These are phyloP conservation scores for Volutella citrinella DNA, from an alignment of 2,329 filamentous ascomycete species.

Conservation along the genomic window DNA sequence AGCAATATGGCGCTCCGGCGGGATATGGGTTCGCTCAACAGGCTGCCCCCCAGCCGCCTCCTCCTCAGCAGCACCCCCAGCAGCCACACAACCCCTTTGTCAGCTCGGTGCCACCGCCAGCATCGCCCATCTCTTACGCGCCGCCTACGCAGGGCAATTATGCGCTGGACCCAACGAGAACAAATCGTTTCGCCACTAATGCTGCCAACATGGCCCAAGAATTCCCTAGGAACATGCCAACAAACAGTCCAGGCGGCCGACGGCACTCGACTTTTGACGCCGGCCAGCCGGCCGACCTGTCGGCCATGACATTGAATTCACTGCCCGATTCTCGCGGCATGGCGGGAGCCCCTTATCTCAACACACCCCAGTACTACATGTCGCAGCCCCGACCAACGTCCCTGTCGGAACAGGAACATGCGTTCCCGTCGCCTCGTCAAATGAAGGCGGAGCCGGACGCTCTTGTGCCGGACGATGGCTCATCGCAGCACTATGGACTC, in stretches of 20 bases:
- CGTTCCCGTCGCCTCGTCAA: slow-evolving; percentile 16
- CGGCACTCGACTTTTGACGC: slow-evolving; percentile 19
- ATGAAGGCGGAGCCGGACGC: slow-evolving; percentile 16
- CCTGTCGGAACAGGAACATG: slow-evolving; percentile 11
- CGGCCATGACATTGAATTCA: slow-evolving; percentile 7
- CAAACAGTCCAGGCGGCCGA: slow-evolving; percentile 11
- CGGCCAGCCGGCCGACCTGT: slow-evolving; percentile 13
- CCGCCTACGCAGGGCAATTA: slow-evolving; percentile 18
- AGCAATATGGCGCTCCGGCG: slow-evolving; percentile 3
- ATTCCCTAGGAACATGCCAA: slow-evolving; percentile 21
- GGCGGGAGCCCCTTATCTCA: slow-evolving; percentile 7
- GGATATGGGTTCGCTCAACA: slow-evolving; percentile 12
- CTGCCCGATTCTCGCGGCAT: slow-evolving; percentile 10
- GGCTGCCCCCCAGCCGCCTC: slow-evolving; percentile 2
- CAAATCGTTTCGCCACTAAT: slow-evolving; percentile 10
- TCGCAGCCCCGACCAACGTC: slow-evolving; percentile 11
- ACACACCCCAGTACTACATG: slow-evolving; percentile 16
- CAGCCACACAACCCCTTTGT: slow-evolving; percentile 8
- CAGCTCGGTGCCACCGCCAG: slow-evolving; percentile 12
- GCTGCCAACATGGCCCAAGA: slow-evolving; percentile 12
- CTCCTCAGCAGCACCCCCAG: slow-evolving; percentile 11
- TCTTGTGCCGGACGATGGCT: slow-evolving; percentile 10
- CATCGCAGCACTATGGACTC: slow-evolving; percentile 14
- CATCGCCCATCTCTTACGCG: slow-evolving; percentile 14
- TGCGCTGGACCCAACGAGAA: slow-evolving; percentile 13